Evolutionary conservation across 2,329 filamentous ascomycete genomes (phyloP), one percentile per base, ranked within the genome.

Genomic region (Venturia oleaginea): DNA sequence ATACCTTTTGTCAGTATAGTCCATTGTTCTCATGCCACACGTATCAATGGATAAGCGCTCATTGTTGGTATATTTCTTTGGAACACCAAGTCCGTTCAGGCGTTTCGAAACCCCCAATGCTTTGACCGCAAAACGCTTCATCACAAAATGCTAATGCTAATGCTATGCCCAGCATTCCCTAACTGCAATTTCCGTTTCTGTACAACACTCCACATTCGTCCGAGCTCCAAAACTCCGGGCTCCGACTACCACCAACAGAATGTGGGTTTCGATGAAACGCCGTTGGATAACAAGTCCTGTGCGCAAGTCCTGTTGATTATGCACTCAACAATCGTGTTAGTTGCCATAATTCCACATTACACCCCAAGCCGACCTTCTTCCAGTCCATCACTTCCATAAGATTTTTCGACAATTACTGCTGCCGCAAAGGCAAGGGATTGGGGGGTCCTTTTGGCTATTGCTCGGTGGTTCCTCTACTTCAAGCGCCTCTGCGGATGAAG

Each of bases 321-420:
- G 40, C n/a, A n/a, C n/a, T n/a, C n/a, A n/a, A n/a, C n/a, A n/a
- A n/a, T 43, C 7, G 15, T n/a, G n/a, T 43, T 43, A 17, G 11
- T 27, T 17, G 10, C 24, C 4, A 27, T 27, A 27, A 27, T 3
- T 27, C n/a, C 46, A 27, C 2, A 13, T 13, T 6, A 22, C n/a
- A 24, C n/a, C 27, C 22, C 6, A 10, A 15, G 24, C n/a, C n/a
- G n/a, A n/a, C 22, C 17, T 19, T 48, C 22, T 10, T 8, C 51
- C 3, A 32, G n/a, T n/a, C 6, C 24, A 34, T 62, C 43, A 63
- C 22, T 59, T 63, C 88, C 89, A 92, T 48, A 92, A 71, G 72
- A 80, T 90, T 0, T 85, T 85, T 48, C 89, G 79, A 70, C 90
- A 93, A 22, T 85, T 86, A 42, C 76, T 70, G 57, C 86, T 83